Evolutionary conservation across 148 eudicot genomes (phyloP), one percentile per base, ranked within the genome.

Genomic region (Chenopodium berlandieri): DNA sequence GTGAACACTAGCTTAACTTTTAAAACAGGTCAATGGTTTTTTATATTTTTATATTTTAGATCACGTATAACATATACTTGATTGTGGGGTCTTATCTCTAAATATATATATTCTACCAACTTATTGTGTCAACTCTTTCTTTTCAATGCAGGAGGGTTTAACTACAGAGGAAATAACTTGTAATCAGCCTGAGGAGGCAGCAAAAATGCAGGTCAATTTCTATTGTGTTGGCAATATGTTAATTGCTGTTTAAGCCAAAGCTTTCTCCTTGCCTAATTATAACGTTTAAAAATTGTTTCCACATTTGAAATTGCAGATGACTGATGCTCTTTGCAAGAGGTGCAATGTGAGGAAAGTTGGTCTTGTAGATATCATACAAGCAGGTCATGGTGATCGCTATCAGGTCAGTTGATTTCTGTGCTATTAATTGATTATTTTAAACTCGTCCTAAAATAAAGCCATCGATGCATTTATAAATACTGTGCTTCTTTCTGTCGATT

Each of bases 281-380:
- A 14, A 50, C 63, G 13, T 23, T 34, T 40, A 48, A 73, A 66
- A 56, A 34, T 71, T 34, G 50, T 63, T 71, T 16, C 25, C 44
- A 70, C 71, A 75, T 76, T 19, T 76, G 68, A 56, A 73, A 77
- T 30, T 60, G 79, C 94, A 95, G 99, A 95, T 95, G 97, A 95
- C 97, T 56, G 99, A 95, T 89, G 94, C 97, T 82, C 94, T 97
- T 63, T 95, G 99, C 87, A 90, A 88, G 82, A 92, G 99, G 85
- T 95, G 99, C 90, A 72, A 34, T 10, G 92, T 90, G 87, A 92
- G 90, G 77, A 90, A 92, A 87, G 99, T 91, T 81, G 97, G 91
- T 30, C 79, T 95, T 73, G 80, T 77, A 46, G 94, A 93, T 74
- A 90, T 93, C 83, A 91, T 92, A 73, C 93, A 92, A 91, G 90